Evolutionary conservation across 163 green algal species (phyloP).

Genomic region (Coccomyxa subellipsoidea): DNA sequence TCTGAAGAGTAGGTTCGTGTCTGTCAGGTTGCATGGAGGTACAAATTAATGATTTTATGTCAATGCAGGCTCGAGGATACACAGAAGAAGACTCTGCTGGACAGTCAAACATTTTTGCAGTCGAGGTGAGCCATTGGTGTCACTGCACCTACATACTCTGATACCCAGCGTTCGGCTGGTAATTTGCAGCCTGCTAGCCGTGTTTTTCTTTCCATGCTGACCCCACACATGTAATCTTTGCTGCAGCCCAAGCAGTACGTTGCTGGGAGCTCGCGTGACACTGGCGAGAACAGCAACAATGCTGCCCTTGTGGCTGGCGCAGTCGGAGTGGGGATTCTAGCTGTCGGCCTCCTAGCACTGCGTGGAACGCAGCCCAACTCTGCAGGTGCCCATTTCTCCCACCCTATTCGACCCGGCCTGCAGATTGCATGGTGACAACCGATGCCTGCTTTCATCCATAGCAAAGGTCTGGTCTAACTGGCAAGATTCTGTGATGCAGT

Average conservation of each 20-base stretch:
- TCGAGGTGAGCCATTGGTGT: slow-evolving; percentile 34
- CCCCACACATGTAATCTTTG: background rate
- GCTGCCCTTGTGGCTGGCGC: background rate
- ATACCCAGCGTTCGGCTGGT: background rate
- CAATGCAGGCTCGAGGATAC: slow-evolving; percentile 47
- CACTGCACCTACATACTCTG: background rate
- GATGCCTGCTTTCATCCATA: too few species aligned
- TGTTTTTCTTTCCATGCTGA: background rate
- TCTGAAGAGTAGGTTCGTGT: too few species aligned
- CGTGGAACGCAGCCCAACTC: background rate
- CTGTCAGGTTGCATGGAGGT: too few species aligned
- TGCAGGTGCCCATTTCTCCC: background rate
- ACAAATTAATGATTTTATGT: too few species aligned
- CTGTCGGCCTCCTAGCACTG: background rate
- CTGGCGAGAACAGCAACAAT: background rate
- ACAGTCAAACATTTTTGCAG: slow-evolving; percentile 66
- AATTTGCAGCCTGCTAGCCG: background rate
- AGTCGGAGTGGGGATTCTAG: background rate
- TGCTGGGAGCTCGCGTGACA: slow-evolving; percentile 25
- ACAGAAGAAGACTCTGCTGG: slow-evolving; percentile 59
- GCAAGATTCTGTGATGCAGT: background rate
- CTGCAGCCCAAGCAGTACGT: slow-evolving; percentile 47
- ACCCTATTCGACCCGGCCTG: background rate
- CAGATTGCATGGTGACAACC: background rate
- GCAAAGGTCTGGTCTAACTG: too few species aligned